A percentile compares a stretch with the other conserved stretches of the same genome.
Conservation (phyloP, 2,329 filamentous ascomycete genomes). For the Talaromyces sp. region DNA sequence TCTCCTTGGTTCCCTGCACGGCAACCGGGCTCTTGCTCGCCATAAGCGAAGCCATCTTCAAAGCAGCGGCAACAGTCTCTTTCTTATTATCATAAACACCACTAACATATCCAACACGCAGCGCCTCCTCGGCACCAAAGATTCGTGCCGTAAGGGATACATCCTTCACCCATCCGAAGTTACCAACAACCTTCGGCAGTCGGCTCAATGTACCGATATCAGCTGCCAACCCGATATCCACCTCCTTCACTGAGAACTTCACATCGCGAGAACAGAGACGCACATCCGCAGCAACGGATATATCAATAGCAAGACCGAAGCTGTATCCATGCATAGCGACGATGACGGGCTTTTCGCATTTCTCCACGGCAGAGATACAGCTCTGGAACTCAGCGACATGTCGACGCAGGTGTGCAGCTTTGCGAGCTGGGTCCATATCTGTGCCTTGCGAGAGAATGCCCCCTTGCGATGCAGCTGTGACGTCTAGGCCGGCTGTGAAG, state of each 20-base stretch:
- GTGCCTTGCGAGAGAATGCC: conserved; percentile 44
- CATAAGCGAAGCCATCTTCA: conserved; percentile 67
- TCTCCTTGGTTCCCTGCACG: conserved; percentile 83
- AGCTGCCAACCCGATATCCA: conserved; percentile 54
- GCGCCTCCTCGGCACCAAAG: conserved; percentile 50
- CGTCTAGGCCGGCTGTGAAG: conserved; percentile 85
- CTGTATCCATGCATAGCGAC: conserved; percentile 77
- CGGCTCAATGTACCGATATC: conserved; percentile 52
- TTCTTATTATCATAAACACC: conserved; percentile 55
- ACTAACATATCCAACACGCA: conserved; percentile 48
- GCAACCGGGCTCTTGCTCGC: conserved; percentile 85
- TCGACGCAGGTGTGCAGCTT: conserved; percentile 63
- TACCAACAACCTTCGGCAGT: conserved; percentile 51
- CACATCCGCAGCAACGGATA: conserved; percentile 48
- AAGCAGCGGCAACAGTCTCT: conserved; percentile 62
- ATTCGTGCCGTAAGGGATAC: conserved; percentile 47
- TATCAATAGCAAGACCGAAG: conserved; percentile 76
- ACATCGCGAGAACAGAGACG: conserved; percentile 41
- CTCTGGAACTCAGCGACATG: conserved; percentile 80
- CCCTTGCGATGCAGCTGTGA: conserved; percentile 67
- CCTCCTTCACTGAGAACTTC: conserved; percentile 50
- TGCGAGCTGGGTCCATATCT: conserved; percentile 63
- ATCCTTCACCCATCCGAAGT: conserved; percentile 53
- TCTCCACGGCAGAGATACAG: conserved; percentile 74
- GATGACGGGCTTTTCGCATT: conserved; percentile 90